Evolutionary conservation across 2,329 filamentous ascomycete genomes (phyloP).

Genomic region (Colletotrichum lupini): DNA sequence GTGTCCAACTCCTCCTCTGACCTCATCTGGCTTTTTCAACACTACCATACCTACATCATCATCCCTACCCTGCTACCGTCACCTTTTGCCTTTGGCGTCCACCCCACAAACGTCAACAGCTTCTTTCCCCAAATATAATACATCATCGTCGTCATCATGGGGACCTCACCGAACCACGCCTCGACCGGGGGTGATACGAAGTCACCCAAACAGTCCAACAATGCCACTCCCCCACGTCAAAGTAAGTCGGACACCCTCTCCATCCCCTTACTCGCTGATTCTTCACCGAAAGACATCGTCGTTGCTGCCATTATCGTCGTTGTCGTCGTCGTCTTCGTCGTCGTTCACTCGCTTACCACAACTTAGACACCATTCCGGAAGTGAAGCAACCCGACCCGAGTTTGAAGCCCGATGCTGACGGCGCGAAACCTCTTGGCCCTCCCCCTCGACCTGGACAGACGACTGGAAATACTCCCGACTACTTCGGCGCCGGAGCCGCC

Average conservation of each 20-base stretch:
- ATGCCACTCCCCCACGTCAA: slow-evolving; percentile 52
- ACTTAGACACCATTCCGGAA: slow-evolving; percentile 55
- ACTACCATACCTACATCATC: slow-evolving; percentile 29
- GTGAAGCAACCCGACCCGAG: slow-evolving; percentile 61
- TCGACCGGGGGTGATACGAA: slow-evolving; percentile 56
- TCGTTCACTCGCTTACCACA: slow-evolving; percentile 37
- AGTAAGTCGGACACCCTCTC: slow-evolving; percentile 48
- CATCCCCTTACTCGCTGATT: slow-evolving; percentile 29
- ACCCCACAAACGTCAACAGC: slow-evolving; percentile 44
- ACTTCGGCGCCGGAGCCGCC: slow-evolving; percentile 70
- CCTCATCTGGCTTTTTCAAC: slow-evolving; percentile 49
- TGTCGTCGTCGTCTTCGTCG: slow-evolving; percentile 25
- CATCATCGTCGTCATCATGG: slow-evolving; percentile 62
- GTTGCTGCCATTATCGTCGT: slow-evolving; percentile 27
- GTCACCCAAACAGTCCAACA: slow-evolving; percentile 59
- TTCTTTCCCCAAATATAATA: slow-evolving; percentile 50
- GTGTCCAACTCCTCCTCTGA: slow-evolving; percentile 45
- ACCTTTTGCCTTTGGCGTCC: slow-evolving; percentile 39
- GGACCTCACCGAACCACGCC: slow-evolving; percentile 54
- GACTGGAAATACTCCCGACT: slow-evolving; percentile 70
- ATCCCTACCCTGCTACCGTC: slow-evolving; percentile 36
- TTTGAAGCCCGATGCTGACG: slow-evolving; percentile 67
- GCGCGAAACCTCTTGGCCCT: slow-evolving; percentile 74
- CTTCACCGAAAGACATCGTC: slow-evolving; percentile 17
- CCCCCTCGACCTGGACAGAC: slow-evolving; percentile 73